A percentile compares a stretch with the other conserved stretches of the same genome.
Evolutionary conservation across 192 early-diverging fungal species (phyloP).

Genomic region (Kappamyces sp.): DNA sequence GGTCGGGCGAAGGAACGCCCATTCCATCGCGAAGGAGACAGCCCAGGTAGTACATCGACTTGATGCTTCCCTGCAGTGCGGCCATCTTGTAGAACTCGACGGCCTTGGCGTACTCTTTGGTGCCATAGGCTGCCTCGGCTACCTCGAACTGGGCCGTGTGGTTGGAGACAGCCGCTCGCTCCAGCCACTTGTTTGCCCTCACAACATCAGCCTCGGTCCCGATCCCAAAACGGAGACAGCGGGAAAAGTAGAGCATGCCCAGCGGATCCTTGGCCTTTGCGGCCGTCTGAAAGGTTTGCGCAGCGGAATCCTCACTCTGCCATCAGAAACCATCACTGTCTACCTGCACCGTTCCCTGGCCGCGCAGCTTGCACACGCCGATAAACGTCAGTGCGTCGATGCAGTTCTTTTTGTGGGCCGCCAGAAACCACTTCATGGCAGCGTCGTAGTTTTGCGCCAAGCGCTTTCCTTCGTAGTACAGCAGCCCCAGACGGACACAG

Average conservation of each 20-base stretch:
- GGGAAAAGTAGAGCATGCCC: slow-evolving; percentile 12
- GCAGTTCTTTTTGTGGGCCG: neutral
- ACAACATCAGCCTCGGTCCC: neutral
- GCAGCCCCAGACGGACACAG: neutral
- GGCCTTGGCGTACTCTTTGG: neutral
- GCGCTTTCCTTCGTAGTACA: slow-evolving; percentile 5
- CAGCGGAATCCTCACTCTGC: neutral
- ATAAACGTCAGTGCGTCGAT: neutral
- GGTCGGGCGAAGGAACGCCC: neutral
- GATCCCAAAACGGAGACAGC: neutral
- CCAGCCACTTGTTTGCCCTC: neutral
- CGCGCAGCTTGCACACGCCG: slow-evolving; percentile 6
- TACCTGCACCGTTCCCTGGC: neutral
- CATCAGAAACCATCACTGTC: too few species aligned
- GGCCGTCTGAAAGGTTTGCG: slow-evolving; percentile 5
- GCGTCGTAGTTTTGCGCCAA: neutral
- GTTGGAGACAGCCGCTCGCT: neutral
- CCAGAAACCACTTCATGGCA: too few species aligned
- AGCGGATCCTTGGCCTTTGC: slow-evolving; percentile 7
- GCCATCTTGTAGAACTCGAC: slow-evolving; percentile 10
- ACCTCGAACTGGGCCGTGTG: neutral
- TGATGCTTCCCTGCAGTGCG: neutral
- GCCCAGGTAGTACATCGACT: neutral
- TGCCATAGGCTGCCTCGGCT: neutral
- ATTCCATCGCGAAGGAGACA: slow-evolving; percentile 4